These are phyloP conservation scores for Comarum palustre DNA, from an alignment of 306 rosid genomes.

Conservation along the genomic window DNA sequence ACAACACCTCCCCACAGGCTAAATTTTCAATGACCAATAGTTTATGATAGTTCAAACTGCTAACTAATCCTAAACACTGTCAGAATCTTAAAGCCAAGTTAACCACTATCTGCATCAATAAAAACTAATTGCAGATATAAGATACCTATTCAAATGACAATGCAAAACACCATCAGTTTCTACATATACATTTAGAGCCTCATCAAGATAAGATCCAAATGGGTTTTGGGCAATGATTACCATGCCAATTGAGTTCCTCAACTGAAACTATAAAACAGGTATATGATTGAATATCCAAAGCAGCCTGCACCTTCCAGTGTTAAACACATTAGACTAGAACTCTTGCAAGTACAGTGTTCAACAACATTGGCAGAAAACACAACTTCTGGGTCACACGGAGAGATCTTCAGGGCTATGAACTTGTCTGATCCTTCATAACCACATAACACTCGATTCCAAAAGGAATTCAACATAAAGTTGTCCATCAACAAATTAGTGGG, in stretches of 20 bases:
- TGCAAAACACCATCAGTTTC: slow-evolving; percentile 28
- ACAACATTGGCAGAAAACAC: slow-evolving; percentile 18
- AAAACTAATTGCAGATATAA: slow-evolving; percentile 28
- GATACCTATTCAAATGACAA: slow-evolving; percentile 19
- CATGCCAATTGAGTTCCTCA: slow-evolving; percentile 16
- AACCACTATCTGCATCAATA: slow-evolving; percentile 31
- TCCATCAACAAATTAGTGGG: not conserved
- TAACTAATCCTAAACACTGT: slow-evolving; percentile 24
- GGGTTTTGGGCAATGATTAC: slow-evolving; percentile 10
- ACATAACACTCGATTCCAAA: not conserved
- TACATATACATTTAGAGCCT: slow-evolving; percentile 25
- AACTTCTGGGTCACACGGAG: slow-evolving; percentile 10
- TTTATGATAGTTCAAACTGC: slow-evolving; percentile 22
- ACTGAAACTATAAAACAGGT: slow-evolving; percentile 18
- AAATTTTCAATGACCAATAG: slow-evolving; percentile 22
- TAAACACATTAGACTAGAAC: slow-evolving; percentile 6
- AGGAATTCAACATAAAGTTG: not conserved
- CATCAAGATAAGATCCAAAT: slow-evolving; percentile 25
- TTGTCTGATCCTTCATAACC: slow-evolving; percentile 20
- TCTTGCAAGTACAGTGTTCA: slow-evolving; percentile 8
- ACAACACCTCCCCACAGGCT: slow-evolving; percentile 24
- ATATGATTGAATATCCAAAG: slow-evolving; percentile 4
- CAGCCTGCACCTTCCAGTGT: slow-evolving; percentile 2
- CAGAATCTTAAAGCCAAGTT: slow-evolving; percentile 27
- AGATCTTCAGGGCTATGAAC: not conserved